phyloP scores from a whole-genome alignment of 148 eudicot species.

The Silene uniflora region DNA sequence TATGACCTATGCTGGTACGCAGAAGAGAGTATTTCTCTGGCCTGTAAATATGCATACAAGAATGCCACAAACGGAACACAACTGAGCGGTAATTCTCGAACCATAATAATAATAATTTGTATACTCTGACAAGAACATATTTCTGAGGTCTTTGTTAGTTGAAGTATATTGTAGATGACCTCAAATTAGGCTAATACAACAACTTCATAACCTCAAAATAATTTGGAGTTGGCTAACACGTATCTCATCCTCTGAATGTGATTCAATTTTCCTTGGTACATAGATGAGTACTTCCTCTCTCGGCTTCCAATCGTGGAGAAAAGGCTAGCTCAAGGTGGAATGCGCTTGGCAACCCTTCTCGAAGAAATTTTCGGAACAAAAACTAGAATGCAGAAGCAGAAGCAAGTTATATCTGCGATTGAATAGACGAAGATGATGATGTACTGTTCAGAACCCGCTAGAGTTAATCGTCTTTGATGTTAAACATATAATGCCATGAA shows the following conservation, averaged over 20 bases:
- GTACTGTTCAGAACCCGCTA: neutral
- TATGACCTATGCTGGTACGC: constrained; percentile 50
- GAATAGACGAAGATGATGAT: neutral
- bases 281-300: constrained; percentile 75
- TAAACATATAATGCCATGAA: no score
- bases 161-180: no score
- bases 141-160: no score
- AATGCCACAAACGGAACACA: constrained; percentile 78
- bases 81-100: constrained; percentile 38
- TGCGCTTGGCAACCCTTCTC: constrained; percentile 66
- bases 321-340: constrained; percentile 65
- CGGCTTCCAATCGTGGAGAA: constrained; percentile 70
- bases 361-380: constrained; percentile 43
- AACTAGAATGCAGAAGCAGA: neutral
- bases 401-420: neutral
- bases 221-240: no score
- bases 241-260: neutral
- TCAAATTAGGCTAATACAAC: no score
- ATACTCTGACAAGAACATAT: no score
- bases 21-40: constrained; percentile 58
- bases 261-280: neutral
- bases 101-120: neutral
- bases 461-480: no score
- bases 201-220: no score
- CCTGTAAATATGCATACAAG: constrained; percentile 74